Percentiles rank a stretch among this genome's conserved stretches.
Evolutionary conservation across 2,329 filamentous ascomycete genomes (phyloP).

Genomic region (Colletotrichum sp.): DNA sequence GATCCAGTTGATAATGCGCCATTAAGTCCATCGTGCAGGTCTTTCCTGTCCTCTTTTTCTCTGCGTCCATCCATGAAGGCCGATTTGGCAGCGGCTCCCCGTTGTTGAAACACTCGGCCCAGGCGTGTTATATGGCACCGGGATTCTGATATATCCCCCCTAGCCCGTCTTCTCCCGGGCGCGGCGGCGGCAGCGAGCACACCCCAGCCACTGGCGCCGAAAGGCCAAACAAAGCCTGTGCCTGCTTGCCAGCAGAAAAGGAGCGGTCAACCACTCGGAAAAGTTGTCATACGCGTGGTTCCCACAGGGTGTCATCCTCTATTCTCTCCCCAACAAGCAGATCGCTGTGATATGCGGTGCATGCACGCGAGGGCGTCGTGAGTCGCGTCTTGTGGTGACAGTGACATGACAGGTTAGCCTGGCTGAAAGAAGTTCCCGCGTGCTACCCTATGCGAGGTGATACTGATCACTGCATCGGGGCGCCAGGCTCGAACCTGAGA

Average conservation of each 20-base stretch:
- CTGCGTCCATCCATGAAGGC: not conserved
- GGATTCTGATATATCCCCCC: constrained; percentile 16
- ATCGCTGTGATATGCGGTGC: not conserved
- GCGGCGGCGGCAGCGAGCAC: not conserved
- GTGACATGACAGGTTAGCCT: constrained; percentile 15
- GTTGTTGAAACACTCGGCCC: constrained; percentile 16
- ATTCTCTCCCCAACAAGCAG: not conserved
- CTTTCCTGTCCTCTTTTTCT: not conserved
- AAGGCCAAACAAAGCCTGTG: not conserved
- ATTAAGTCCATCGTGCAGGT: not conserved
- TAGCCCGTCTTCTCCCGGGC: not conserved
- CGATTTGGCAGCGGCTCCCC: constrained; percentile 1
- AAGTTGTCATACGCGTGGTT: not conserved
- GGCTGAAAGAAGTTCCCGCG: not conserved
- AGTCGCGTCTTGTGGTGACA: constrained; percentile 4
- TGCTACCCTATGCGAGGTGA: constrained; percentile 11
- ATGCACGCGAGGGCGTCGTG: not conserved
- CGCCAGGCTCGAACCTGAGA: not conserved
- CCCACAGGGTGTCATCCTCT: not conserved
- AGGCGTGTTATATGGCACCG: constrained; percentile 3
- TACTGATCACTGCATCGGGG: constrained; percentile 1
- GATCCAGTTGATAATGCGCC: not conserved
- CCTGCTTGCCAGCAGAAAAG: not conserved
- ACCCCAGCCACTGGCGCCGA: constrained; percentile 3
- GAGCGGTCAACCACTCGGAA: constrained; percentile 8